Evolutionary conservation across 306 rosid genomes (phyloP), one percentile per base, ranked within the genome.

Genomic region (Prunus salicina): DNA sequence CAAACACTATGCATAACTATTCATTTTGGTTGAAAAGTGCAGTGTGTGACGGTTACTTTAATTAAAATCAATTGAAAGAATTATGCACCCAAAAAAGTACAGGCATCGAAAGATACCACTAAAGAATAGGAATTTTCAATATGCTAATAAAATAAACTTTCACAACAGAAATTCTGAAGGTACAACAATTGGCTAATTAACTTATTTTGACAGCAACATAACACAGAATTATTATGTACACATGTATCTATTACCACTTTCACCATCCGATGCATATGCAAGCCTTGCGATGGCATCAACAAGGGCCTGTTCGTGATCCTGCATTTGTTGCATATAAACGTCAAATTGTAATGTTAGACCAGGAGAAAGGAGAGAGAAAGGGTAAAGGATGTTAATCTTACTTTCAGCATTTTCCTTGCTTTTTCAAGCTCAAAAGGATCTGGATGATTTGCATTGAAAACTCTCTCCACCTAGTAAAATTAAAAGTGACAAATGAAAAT

Each of bases 221-320:
- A 82, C 83, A 77, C 76, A 79, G 73, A 79, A 74, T 50, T 38
- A 76, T 67, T 55, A 46, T 67, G 84, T 60, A 72, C 66, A 83
- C 78, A 72, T 24, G 13, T 64, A 78, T 84, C 84, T 78, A 87
- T 92, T 92, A 92, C 97, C 96, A 86, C 93, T 92, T 82, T 92
- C 97, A 80, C 91, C 96, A 34, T 92, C 97, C 2, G 96, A 92
- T 30, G 86, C 92, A 83, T 92, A 91, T 46, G 86, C 91, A 12
- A 92, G 92, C 81, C 85, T 89, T 50, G 89, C 87, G 74, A 93
- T 93, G 61, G 97, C 96, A 67, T 93, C 84, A 20, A 89, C 86
- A 60, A 93, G 87, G 52, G 98, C 91, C 69, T 93, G 93, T 77
- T 90, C 98, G 14, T 93, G 96, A 25, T 93, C 96, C 97, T 93